phyloP scores from a whole-genome alignment of 2,329 filamentous ascomycete genomes.

The Sporothrix inflata region DNA sequence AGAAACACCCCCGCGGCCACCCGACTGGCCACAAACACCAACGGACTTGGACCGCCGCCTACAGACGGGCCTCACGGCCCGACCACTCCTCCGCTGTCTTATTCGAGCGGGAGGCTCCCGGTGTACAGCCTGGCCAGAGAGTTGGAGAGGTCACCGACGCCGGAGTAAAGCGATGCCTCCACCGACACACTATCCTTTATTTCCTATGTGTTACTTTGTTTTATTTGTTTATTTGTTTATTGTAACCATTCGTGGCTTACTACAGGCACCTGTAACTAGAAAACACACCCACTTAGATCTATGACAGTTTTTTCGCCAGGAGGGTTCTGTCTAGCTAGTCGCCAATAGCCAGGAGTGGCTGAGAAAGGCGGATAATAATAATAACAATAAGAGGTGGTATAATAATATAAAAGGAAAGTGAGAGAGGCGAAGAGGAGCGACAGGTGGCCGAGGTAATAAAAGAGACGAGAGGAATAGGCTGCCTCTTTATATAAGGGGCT shows the following conservation, averaged over 20 bases:
- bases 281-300: no score
- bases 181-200: neutral
- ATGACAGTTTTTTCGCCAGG: no score
- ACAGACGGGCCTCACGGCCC: no score
- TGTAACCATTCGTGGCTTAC: neutral
- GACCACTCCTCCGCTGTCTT: neutral
- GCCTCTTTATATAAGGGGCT: no score
- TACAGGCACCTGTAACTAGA: slow-evolving; percentile 7
- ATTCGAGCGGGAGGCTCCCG: neutral
- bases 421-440: no score
- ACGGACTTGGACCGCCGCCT: no score
- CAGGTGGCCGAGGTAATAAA: no score
- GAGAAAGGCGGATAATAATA: neutral
- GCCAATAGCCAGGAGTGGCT: no score
- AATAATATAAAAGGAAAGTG: no score
- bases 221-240: no score
- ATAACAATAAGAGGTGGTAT: neutral
- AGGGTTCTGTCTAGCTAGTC: no score
- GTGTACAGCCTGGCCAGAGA: neutral
- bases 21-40: neutral
- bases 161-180: neutral
- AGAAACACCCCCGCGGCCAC: neutral
- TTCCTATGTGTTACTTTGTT: neutral
- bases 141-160: neutral
- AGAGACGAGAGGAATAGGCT: no score